Percentiles rank a stretch among this genome's conserved stretches.
Conservation (phyloP, 192 early-diverging fungal species). For the Linnemannia elongata region DNA sequence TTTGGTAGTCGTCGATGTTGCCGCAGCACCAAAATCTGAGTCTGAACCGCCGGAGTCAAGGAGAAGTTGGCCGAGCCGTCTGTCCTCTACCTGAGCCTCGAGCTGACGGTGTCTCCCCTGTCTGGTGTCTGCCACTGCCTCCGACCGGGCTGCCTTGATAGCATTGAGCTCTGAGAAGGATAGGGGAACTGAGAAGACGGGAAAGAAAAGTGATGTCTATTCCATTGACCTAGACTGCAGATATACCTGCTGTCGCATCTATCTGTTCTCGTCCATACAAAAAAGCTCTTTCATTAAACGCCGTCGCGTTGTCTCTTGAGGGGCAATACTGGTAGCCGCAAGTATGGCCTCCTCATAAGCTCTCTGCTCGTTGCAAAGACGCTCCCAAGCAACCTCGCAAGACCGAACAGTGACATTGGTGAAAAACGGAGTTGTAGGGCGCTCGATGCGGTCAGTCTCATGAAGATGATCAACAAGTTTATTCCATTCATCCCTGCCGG, state of each 20-base stretch:
- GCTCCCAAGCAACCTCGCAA: conserved; percentile 1
- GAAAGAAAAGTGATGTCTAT: too few relatives aligned
- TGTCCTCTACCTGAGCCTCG: background rate
- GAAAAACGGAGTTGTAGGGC: background rate
- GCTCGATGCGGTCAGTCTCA: background rate
- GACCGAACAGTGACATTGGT: background rate
- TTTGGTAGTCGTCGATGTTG: background rate
- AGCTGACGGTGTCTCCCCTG: background rate
- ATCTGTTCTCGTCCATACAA: too few relatives aligned
- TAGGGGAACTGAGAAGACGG: too few relatives aligned
- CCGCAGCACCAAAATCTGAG: background rate
- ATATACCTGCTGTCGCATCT: too few relatives aligned
- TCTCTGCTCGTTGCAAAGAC: background rate
- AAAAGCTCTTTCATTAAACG: background rate
- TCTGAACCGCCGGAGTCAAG: background rate
- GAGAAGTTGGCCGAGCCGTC: background rate
- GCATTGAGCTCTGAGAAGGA: too few relatives aligned
- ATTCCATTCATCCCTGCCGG: background rate
- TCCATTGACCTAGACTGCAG: too few relatives aligned
- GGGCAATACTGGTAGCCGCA: background rate
- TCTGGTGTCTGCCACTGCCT: background rate
- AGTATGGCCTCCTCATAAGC: background rate
- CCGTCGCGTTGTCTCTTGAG: background rate
- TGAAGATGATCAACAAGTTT: conserved; percentile 7
- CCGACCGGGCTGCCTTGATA: background rate